Conservation (phyloP, 2,329 filamentous ascomycete genomes). For the Fusarium caatingaense region DNA sequence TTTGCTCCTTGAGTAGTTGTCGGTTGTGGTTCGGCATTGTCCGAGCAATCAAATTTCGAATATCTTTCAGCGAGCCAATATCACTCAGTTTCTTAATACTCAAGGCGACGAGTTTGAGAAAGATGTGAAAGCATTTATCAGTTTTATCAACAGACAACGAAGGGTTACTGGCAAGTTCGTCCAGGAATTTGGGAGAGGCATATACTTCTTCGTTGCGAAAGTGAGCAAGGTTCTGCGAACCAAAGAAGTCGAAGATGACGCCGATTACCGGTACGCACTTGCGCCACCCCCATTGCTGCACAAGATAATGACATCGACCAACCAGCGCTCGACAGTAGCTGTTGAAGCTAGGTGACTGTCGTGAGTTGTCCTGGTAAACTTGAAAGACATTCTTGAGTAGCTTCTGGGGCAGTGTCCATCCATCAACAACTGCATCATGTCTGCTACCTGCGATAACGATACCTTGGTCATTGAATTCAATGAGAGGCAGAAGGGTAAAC, state of each 20-base stretch:
- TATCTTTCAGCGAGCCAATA: conserved; percentile 64
- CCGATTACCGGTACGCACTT: conserved; percentile 68
- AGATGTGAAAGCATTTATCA: conserved; percentile 75
- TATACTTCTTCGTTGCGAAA: conserved; percentile 73
- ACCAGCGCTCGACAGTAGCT: conserved; percentile 71
- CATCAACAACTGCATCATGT: conserved; percentile 56
- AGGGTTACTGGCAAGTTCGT: conserved; percentile 61
- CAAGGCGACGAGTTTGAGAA: conserved; percentile 71
- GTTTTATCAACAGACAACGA: conserved; percentile 62
- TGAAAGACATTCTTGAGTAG: conserved; percentile 68
- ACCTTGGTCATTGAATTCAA: conserved; percentile 68
- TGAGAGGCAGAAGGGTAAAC: conserved; percentile 70
- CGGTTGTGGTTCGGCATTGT: conserved; percentile 74
- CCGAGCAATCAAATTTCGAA: conserved; percentile 70
- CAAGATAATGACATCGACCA: conserved; percentile 70
- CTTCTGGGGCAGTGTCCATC: conserved; percentile 70
- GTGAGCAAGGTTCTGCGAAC: conserved; percentile 69
- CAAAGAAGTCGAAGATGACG: conserved; percentile 75
- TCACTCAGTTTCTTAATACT: conserved; percentile 64
- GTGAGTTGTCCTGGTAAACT: conserved; percentile 65
- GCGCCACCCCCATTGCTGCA: conserved; percentile 74
- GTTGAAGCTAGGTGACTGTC: conserved; percentile 71
- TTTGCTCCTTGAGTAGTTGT: conserved; percentile 72
- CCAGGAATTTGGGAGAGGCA: conserved; percentile 70
- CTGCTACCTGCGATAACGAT: conserved; percentile 55